These are phyloP conservation scores for Elsinoe ampelina DNA, from an alignment of 2,329 filamentous ascomycete genomes.

Conservation along the genomic window DNA sequence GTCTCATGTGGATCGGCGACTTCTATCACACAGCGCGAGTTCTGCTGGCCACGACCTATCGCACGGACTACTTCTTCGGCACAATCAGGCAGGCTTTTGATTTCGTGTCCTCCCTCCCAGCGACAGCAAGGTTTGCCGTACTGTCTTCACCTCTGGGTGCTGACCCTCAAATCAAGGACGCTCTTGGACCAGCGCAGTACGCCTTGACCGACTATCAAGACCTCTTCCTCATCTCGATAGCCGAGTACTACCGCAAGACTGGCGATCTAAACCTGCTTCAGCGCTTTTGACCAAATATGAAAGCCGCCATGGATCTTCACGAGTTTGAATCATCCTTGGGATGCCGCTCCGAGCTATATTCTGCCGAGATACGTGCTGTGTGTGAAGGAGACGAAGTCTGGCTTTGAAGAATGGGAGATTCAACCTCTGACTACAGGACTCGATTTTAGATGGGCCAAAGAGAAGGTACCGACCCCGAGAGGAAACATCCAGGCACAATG, in stretches of 20 bases:
- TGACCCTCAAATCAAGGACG: constrained; percentile 14
- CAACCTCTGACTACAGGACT: constrained; percentile 22
- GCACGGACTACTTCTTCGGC: constrained; percentile 29
- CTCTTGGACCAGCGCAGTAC: constrained; percentile 8
- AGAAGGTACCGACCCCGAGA: constrained; percentile 23
- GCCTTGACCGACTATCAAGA: constrained; percentile 27
- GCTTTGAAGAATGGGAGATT: constrained; percentile 24
- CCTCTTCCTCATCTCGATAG: constrained; percentile 23
- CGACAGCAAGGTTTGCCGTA: constrained; percentile 16
- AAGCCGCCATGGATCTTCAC: constrained; percentile 29
- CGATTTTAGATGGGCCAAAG: constrained; percentile 23
- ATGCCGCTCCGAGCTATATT: constrained; percentile 38
- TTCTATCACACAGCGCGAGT: constrained; percentile 35
- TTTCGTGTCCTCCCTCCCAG: not conserved
- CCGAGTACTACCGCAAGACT: constrained; percentile 23
- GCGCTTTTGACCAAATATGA: constrained; percentile 23
- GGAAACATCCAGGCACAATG: constrained; percentile 21
- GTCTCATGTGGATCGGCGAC: constrained; percentile 36
- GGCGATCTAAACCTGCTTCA: constrained; percentile 19
- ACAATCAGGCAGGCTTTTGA: constrained; percentile 17
- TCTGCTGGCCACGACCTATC: constrained; percentile 28
- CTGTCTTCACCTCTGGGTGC: constrained; percentile 15
- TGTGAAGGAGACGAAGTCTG: constrained; percentile 20
- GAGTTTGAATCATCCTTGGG: constrained; percentile 37
- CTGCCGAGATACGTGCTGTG: constrained; percentile 31